phyloP scores from a whole-genome alignment of 2,329 filamentous ascomycete genomes.

The Aspergillus tanneri region DNA sequence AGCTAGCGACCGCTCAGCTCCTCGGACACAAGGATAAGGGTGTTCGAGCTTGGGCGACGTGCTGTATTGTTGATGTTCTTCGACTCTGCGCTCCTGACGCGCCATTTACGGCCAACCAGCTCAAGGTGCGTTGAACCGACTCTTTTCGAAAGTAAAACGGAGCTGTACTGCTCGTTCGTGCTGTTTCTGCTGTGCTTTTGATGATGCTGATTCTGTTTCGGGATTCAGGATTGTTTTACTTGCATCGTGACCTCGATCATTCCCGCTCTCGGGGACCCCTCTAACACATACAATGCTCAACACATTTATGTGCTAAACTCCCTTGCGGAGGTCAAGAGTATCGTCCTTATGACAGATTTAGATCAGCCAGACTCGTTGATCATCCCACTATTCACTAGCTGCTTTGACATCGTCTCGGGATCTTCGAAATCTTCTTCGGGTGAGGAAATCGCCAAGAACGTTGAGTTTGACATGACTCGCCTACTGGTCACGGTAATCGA shows the following conservation, averaged over 20 bases:
- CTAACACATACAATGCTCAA: slow-evolving; percentile 86
- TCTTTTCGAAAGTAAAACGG: too few species aligned
- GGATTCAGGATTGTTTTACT: slow-evolving; percentile 78
- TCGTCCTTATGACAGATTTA: slow-evolving; percentile 85
- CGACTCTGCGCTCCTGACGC: slow-evolving; percentile 91
- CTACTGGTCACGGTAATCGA: slow-evolving; percentile 84
- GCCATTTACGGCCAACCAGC: slow-evolving; percentile 83
- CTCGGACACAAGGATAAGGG: slow-evolving; percentile 90
- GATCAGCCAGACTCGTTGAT: slow-evolving; percentile 77
- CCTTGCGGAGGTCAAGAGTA: slow-evolving; percentile 88
- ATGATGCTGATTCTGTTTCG: slow-evolving; percentile 15
- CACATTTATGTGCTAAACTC: slow-evolving; percentile 89
- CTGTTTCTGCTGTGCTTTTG: not conserved
- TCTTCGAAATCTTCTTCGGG: slow-evolving; percentile 71
- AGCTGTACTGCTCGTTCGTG: not conserved
- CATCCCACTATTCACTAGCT: slow-evolving; percentile 76
- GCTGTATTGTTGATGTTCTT: slow-evolving; percentile 90
- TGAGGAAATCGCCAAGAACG: slow-evolving; percentile 85
- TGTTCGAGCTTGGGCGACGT: slow-evolving; percentile 82
- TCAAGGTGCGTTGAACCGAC: slow-evolving; percentile 79
- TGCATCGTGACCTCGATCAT: slow-evolving; percentile 82
- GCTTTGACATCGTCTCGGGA: slow-evolving; percentile 87
- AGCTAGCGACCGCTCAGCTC: slow-evolving; percentile 77
- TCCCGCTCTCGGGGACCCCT: slow-evolving; percentile 79
- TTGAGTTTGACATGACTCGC: slow-evolving; percentile 87